These are phyloP conservation scores for Syncephalastrum racemosum DNA, from an alignment of 371 early-diverging fungal species.

Conservation along the genomic window DNA sequence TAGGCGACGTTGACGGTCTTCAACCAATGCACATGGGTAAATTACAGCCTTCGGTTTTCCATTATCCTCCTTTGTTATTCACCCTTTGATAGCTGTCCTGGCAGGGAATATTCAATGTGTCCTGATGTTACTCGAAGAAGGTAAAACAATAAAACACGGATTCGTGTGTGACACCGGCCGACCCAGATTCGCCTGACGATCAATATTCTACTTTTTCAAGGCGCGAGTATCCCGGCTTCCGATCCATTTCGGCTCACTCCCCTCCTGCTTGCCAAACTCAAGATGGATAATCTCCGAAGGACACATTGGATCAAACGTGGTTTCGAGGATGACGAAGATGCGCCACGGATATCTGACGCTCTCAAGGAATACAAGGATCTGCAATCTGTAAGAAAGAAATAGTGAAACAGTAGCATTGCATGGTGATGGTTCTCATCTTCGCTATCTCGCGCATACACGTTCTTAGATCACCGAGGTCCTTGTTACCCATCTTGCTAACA, in stretches of 20 bases:
- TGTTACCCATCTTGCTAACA: slow-evolving; percentile 42
- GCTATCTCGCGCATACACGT: background rate
- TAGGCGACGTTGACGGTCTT: slow-evolving; percentile 47
- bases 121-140: slow-evolving; percentile 43
- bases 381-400: slow-evolving; percentile 26
- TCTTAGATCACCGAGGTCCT: slow-evolving; percentile 43
- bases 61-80: background rate
- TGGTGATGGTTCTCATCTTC: background rate
- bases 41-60: too few species aligned
- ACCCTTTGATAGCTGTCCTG: slow-evolving; percentile 34
- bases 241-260: slow-evolving; percentile 51
- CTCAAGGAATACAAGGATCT: slow-evolving; percentile 39
- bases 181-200: background rate
- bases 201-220: slow-evolving; percentile 17
- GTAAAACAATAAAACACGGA: slow-evolving; percentile 21
- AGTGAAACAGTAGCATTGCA: background rate
- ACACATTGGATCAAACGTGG: slow-evolving; percentile 7
- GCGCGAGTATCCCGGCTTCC: slow-evolving; percentile 46
- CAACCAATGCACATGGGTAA: slow-evolving; percentile 53
- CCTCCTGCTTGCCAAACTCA: slow-evolving; percentile 42
- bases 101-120: slow-evolving; percentile 49
- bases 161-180: background rate
- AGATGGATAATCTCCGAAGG: slow-evolving; percentile 44
- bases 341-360: slow-evolving; percentile 4
- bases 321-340: slow-evolving; percentile 1